Conservation (phyloP, 805 yeast genomes). For the Soucietia sequanensis region DNA sequence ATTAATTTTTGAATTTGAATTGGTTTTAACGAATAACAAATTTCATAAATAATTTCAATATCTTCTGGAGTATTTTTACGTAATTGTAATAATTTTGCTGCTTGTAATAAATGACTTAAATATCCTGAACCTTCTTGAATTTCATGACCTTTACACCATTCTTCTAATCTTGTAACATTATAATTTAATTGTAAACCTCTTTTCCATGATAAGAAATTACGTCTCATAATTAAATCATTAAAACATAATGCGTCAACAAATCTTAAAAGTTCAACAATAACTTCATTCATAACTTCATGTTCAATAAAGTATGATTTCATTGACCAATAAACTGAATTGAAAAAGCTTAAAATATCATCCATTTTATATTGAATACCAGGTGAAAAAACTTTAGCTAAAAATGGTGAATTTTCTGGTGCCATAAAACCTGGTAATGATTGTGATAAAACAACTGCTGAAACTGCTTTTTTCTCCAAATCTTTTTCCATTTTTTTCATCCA, state of each 20-base stretch:
- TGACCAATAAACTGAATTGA: conserved; percentile 89
- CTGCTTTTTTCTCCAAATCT: conserved; percentile 83
- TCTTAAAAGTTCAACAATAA: conserved; percentile 75
- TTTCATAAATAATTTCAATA: conserved; percentile 87
- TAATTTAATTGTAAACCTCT: conserved; percentile 95
- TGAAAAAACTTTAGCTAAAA: conserved; percentile 78
- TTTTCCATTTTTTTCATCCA: conserved; percentile 97
- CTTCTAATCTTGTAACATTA: conserved; percentile 93
- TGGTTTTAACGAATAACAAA: conserved; percentile 91
- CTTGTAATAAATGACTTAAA: conserved; percentile 84
- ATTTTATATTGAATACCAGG: conserved; percentile 74
- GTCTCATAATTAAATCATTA: conserved; percentile 92
- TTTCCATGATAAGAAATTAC: conserved; percentile 94
- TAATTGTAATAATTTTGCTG: conserved; percentile 88
- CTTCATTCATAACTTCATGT: conserved; percentile 77
- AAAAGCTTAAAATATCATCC: conserved; percentile 90
- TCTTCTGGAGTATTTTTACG: conserved; percentile 88
- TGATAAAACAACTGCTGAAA: conserved; percentile 92
- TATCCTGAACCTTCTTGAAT: conserved; percentile 83
- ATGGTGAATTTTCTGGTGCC: conserved; percentile 79
- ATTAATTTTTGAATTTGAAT: conserved; percentile 93
- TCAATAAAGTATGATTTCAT: conserved; percentile 90
- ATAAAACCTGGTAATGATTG: conserved; percentile 96
- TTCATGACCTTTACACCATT: conserved; percentile 96
- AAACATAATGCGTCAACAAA: conserved; percentile 92